Evolutionary conservation across 2,329 filamentous ascomycete genomes (phyloP), one percentile per base, ranked within the genome.

Genomic region (Fusarium nelsonii): DNA sequence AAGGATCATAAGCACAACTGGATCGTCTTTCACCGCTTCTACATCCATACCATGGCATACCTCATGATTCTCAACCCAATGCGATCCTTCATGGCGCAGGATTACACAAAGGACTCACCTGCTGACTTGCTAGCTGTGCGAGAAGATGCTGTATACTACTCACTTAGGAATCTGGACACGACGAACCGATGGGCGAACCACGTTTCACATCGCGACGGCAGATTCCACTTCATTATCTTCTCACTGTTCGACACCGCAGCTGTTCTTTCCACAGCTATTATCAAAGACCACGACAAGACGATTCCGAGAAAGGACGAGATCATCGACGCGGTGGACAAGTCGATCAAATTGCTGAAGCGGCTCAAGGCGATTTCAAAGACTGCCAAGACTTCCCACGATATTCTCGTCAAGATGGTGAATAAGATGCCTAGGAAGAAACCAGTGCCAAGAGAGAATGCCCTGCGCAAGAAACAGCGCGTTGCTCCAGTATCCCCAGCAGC

Each of bases 201-300:
- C 23, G 78, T 81, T 36, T 80, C 79, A 10, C 81, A 81, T 1
- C 77, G 81, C 30, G 83, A 85, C 34, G 81, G 82, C 4, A 82
- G 84, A 26, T 83, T 85, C 34, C 83, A 86, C 60, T 81, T 85
- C 52, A 83, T 84, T 16, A 82, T 84, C 0, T 87, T 86, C 53
- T 78, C 81, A 6, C 79, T 85, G 28, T 86, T 87, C 56, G 84
- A 87, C 58, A 84, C 84, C 0, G 80, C 83, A 0, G 81, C 84
- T 1, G 78, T 84, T 33, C 74, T 86, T 4, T 85, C 82, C 56
- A 85, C 84, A 0, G 83, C 84, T 1, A 73, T 87, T 8, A 80
- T 85, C 10, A 84, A 86, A 63, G 84, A 86, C 39, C 68, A 72
- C 10, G 75, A 80, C 11, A 62, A 73, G 16, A 78, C 74, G 7